Base-by-base conservation (phyloP, 257 asterid species). In the Rubia yunnanensis region DNA sequence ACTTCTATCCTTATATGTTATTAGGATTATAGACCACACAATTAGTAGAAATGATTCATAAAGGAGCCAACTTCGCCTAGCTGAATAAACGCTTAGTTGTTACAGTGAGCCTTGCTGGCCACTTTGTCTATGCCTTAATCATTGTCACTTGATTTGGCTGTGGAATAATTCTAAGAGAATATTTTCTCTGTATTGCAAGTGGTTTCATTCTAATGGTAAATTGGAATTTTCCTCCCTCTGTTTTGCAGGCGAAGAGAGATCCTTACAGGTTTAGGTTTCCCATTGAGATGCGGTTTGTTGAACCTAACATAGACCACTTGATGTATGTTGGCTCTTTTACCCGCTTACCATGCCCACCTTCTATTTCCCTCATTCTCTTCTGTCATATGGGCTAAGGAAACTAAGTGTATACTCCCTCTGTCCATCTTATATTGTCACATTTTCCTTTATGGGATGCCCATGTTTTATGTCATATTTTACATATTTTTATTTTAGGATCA, bases 251-350 rank as follows among this genome's bases (percentile, higher is more conserved):
- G 69, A 92, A 92, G 76, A 82, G 98, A 64, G 96, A 92, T 81
- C 97, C 98, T 65, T 86, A 84, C 74, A 84, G 96, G 74, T 92
- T 80, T 72, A 86, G 98, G 76, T 92, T 92, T 76, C 98, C 98
- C 60, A 75, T 92, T 72, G 98, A 92, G 89, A 73, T 92, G 78
- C 97, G 97, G 53, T 85, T 92, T 79, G 89, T 92, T 70, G 69
- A 87, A 63, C 98, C 98, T 35, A 92, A 92, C 73, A 87, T 92
- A 64, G 98, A 92, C 72, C 98, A 92, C 73, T 80, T 92, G 53
- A 77, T 89, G 98, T 92, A 82, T 59, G 95, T 74, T 24, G 65
- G 52, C 76, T 36, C 56, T 35, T 63, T 28, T 60, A 35, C 69
- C 67, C 60, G 6, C 32, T 66, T 46, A 18, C 22, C 66, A 46